Conservation (phyloP, 2,329 filamentous ascomycete genomes). For the Aspergillus tubingensis region DNA sequence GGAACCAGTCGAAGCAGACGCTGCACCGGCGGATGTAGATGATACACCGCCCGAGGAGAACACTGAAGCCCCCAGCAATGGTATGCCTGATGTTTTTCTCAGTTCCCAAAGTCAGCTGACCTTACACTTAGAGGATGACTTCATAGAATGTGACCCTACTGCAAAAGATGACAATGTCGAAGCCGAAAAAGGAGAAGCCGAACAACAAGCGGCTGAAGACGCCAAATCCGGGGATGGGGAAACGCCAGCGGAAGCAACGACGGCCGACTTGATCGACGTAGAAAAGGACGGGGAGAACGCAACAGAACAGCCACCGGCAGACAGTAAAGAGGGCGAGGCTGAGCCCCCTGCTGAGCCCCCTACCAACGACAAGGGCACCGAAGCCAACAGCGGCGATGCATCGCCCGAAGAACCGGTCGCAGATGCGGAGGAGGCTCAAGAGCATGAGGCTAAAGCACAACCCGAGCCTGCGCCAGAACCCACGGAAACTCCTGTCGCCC, state of each 20-base stretch:
- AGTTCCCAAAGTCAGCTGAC: constrained; percentile 17
- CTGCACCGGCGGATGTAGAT: constrained; percentile 1
- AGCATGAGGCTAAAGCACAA: constrained; percentile 14
- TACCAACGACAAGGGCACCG: constrained; percentile 4
- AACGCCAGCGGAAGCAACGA: constrained; percentile 10
- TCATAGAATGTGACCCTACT: constrained; percentile 35
- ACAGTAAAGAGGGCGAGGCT: constrained; percentile 7
- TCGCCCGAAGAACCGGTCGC: constrained; percentile 9
- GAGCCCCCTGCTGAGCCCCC: not conserved
- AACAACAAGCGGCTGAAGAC: constrained; percentile 36
- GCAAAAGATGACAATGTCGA: constrained; percentile 34
- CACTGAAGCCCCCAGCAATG: constrained; percentile 24
- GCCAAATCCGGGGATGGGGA: constrained; percentile 27
- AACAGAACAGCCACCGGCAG: constrained; percentile 11
- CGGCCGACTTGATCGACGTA: constrained; percentile 10
- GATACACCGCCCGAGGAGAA: constrained; percentile 9
- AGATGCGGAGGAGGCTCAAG: constrained; percentile 13
- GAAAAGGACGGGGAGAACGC: constrained; percentile 10
- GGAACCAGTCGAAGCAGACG: constrained; percentile 8
- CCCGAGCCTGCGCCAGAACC: constrained; percentile 6
- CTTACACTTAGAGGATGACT: constrained; percentile 33
- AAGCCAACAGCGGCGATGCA: constrained; percentile 14
- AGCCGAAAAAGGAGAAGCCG: constrained; percentile 34
- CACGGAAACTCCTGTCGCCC: constrained; percentile 4
- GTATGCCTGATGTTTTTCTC: constrained; percentile 20